Percentiles rank a stretch among this genome's conserved stretches.
Evolutionary conservation across 176 grass and related monocot species (phyloP).

Genomic region (Oryza glaberrima): DNA sequence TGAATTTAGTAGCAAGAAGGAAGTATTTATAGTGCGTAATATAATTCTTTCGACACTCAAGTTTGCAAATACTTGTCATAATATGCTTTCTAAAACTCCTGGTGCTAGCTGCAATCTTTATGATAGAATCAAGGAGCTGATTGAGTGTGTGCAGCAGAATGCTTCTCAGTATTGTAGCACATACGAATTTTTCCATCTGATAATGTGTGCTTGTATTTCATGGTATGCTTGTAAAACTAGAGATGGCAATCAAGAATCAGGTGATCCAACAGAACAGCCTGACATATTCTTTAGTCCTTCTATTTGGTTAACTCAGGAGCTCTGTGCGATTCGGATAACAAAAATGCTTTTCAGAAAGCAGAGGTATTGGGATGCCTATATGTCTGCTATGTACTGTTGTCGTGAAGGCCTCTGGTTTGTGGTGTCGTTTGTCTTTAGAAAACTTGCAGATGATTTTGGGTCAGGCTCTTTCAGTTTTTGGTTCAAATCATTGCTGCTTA

Average conservation of each 20-base stretch:
- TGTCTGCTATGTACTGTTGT: constrained; percentile 77
- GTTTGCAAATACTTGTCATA: constrained; percentile 65
- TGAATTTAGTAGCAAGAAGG: constrained; percentile 28
- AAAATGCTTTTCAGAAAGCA: constrained; percentile 66
- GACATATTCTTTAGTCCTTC: constrained; percentile 28
- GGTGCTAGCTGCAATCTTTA: constrained; percentile 42
- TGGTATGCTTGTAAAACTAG: constrained; percentile 36
- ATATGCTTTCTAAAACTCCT: constrained; percentile 49
- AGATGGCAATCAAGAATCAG: constrained; percentile 38
- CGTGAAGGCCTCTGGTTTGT: constrained; percentile 78
- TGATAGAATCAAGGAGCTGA: constrained; percentile 50
- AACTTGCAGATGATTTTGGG: constrained; percentile 65
- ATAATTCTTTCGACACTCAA: constrained; percentile 49
- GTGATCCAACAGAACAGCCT: constrained; percentile 14
- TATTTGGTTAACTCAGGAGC: constrained; percentile 65
- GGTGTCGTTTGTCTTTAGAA: constrained; percentile 78
- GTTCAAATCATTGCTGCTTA: constrained; percentile 75
- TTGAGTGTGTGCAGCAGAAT: constrained; percentile 54
- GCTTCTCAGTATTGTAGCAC: constrained; percentile 45
- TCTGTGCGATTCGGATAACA: constrained; percentile 51
- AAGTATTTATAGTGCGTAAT: constrained; percentile 22
- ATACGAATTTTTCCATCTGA: constrained; percentile 68
- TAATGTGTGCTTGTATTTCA: constrained; percentile 47
- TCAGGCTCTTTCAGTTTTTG: constrained; percentile 60
- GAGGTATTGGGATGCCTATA: constrained; percentile 86